Conservation (phyloP, 352 stramenopile genomes). For the Pythium brachiatum region DNA sequence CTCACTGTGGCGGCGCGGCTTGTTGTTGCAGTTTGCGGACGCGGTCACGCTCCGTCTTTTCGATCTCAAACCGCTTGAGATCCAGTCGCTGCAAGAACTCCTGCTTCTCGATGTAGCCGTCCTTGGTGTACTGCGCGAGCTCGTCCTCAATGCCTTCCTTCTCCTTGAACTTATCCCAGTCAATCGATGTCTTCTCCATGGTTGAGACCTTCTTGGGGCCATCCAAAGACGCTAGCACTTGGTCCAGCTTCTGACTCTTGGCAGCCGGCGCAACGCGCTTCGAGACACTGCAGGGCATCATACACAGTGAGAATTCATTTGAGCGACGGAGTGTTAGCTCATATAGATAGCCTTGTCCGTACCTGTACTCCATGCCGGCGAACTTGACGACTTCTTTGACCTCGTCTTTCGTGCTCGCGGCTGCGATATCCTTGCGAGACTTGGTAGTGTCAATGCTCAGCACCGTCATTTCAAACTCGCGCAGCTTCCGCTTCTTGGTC, state of each 20-base stretch:
- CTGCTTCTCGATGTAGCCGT: constrained; percentile 95
- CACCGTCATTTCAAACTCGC: constrained; percentile 68
- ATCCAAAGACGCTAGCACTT: constrained; percentile 83
- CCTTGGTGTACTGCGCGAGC: constrained; percentile 90
- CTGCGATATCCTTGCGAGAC: constrained; percentile 42
- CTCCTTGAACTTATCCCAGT: constrained; percentile 96
- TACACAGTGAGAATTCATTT: not conserved
- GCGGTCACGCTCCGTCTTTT: constrained; percentile 84
- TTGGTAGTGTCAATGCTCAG: constrained; percentile 67
- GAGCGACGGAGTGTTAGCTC: too few relatives aligned
- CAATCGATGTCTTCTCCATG: constrained; percentile 93
- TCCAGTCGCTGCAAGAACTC: constrained; percentile 93
- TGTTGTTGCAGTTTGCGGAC: constrained; percentile 57
- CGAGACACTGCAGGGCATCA: constrained; percentile 22
- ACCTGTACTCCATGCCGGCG: constrained; percentile 83
- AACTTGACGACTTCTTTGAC: constrained; percentile 77
- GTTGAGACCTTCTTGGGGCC: constrained; percentile 91
- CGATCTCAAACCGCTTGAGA: constrained; percentile 86
- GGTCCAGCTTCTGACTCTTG: constrained; percentile 63
- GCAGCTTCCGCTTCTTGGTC: constrained; percentile 63
- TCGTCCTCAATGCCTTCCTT: constrained; percentile 91
- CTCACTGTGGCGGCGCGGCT: constrained; percentile 14
- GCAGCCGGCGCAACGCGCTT: constrained; percentile 17
- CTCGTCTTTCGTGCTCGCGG: constrained; percentile 17
- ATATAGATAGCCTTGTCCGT: too few relatives aligned